Conservation (phyloP, 495 filamentous ascomycete species). For the Cryomyces minteri region DNA sequence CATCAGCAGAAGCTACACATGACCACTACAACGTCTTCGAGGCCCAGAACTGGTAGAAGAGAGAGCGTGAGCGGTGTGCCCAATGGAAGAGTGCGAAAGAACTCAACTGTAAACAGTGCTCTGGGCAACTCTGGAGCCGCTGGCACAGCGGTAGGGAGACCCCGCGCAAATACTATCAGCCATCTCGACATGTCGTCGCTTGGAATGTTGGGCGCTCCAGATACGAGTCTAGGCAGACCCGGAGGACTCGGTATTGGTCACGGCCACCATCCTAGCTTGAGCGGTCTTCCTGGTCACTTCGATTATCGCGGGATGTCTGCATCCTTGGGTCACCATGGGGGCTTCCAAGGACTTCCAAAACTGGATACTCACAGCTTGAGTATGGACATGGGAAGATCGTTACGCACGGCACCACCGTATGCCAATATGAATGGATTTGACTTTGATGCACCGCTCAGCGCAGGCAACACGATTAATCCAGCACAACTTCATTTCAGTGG, state of each 20-base stretch:
- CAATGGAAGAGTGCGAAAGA: conserved; percentile 69
- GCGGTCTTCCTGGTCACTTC: conserved; percentile 43
- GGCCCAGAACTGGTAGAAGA: conserved; percentile 58
- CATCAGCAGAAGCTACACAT: conserved; percentile 99
- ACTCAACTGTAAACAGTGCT: conserved; percentile 53
- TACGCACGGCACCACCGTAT: conserved; percentile 67
- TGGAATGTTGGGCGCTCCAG: conserved; percentile 38
- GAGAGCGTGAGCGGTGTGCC: conserved; percentile 55
- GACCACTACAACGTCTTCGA: conserved; percentile 79
- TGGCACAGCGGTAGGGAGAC: conserved; percentile 49
- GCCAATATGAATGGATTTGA: conserved; percentile 56
- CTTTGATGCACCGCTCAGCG: conserved; percentile 53
- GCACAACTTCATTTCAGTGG: conserved; percentile 87
- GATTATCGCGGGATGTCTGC: conserved; percentile 57
- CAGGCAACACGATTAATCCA: conserved; percentile 72
- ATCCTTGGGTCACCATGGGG: conserved; percentile 41
- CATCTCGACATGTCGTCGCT: conserved; percentile 71
- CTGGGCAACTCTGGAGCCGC: conserved; percentile 25
- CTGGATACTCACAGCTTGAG: conserved; percentile 63
- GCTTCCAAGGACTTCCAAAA: conserved; percentile 53
- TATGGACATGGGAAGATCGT: conserved; percentile 38
- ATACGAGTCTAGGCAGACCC: conserved; percentile 33
- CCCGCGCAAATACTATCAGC: conserved; percentile 90
- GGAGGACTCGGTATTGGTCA: conserved; percentile 13
- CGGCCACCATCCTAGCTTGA: conserved; percentile 14